A percentile compares a stretch with the other conserved stretches of the same genome.
Evolutionary conservation across 2,329 filamentous ascomycete species (phyloP).

Genomic region (Daldinia eschscholtzii): DNA sequence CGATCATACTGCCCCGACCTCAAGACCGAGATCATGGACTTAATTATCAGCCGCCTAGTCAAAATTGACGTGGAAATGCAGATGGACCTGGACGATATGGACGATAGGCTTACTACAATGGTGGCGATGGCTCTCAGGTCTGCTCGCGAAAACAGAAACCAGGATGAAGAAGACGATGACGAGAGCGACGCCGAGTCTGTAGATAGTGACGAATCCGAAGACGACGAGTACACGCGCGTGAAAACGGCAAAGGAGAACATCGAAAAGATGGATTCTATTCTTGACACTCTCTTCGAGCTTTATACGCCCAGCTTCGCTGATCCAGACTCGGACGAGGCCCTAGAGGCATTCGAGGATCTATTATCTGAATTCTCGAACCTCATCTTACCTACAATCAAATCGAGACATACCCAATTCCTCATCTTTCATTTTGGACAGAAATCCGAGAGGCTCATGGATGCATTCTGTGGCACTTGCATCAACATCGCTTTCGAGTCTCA

Average conservation of each 20-base stretch:
- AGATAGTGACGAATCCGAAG: conserved; percentile 75
- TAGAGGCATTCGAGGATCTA: conserved; percentile 81
- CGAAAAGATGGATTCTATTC: conserved; percentile 89
- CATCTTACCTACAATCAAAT: conserved; percentile 91
- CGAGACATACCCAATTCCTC: conserved; percentile 93
- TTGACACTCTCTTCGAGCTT: conserved; percentile 88
- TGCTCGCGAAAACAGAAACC: conserved; percentile 60
- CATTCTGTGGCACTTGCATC: conserved; percentile 83
- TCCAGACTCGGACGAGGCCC: conserved; percentile 75
- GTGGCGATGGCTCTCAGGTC: conserved; percentile 69
- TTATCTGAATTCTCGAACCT: conserved; percentile 88
- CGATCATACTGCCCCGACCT: conserved; percentile 83
- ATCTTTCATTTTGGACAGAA: conserved; percentile 95
- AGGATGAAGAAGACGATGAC: conserved; percentile 66
- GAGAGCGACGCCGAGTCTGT: conserved; percentile 79
- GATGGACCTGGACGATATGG: conserved; percentile 90
- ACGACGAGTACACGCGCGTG: conserved; percentile 73
- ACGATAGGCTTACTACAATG: conserved; percentile 85
- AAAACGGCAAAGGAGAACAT: conserved; percentile 84
- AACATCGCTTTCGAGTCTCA: conserved; percentile 78
- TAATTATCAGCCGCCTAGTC: conserved; percentile 88
- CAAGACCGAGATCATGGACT: conserved; percentile 81
- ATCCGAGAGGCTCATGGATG: conserved; percentile 81
- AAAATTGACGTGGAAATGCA: conserved; percentile 97
- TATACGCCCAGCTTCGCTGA: conserved; percentile 80